phyloP scores from a whole-genome alignment of 192 early-diverging fungal genomes.

The Linnemannia exigua region DNA sequence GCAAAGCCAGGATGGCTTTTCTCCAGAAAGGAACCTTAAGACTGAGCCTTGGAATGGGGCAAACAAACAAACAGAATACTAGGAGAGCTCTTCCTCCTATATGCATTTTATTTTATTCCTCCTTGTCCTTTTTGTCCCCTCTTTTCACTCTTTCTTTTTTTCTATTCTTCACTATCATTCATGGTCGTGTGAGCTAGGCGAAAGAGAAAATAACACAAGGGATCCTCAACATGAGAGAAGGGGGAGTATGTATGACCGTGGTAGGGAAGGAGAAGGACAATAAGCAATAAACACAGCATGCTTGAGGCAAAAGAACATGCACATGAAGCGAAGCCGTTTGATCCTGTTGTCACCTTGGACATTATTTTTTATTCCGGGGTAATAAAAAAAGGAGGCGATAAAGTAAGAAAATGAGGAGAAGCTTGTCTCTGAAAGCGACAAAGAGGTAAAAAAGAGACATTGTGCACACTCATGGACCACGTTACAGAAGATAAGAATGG shows the following conservation, averaged over 20 bases:
- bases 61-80: slow-evolving; percentile 3
- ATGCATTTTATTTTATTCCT: background rate
- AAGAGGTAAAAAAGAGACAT: background rate
- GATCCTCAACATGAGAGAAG: background rate
- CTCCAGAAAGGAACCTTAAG: background rate
- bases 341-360: background rate
- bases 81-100: background rate
- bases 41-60: background rate
- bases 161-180: background rate
- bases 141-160: background rate
- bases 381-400: background rate
- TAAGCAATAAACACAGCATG: background rate
- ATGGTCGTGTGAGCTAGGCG: background rate
- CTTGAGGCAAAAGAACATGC: background rate
- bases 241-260: background rate
- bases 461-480: background rate
- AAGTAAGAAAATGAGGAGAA: background rate
- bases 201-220: background rate
- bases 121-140: background rate
- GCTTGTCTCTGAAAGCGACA: background rate
- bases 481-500: background rate
- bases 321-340: background rate
- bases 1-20: background rate
- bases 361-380: background rate
- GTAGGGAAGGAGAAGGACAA: background rate